Evolutionary conservation across 2,329 filamentous ascomycete genomes (phyloP).

Genomic region (Fusarium hainanense): DNA sequence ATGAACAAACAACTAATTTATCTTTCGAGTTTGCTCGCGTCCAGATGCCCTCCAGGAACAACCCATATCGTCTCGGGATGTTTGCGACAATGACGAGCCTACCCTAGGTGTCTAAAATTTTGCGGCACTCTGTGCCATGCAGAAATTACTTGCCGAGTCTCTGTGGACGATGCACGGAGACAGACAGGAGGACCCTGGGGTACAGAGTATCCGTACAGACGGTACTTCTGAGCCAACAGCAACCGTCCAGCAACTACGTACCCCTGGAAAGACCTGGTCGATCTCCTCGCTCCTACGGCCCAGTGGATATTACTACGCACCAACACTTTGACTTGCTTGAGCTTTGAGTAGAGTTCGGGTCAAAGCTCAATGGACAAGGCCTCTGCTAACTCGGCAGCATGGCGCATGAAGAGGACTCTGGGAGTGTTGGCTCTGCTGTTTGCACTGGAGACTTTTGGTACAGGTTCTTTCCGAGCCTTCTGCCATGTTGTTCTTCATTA

Average conservation of each 20-base stretch:
- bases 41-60: constrained; percentile 15
- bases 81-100: constrained; percentile 5
- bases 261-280: constrained; percentile 34
- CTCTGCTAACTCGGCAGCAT: background rate
- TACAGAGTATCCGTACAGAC: constrained; percentile 5
- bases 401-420: background rate
- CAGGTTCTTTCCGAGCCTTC: background rate
- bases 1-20: constrained; percentile 2
- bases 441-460: background rate
- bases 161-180: background rate
- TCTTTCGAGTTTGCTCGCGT: constrained; percentile 6
- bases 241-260: constrained; percentile 11
- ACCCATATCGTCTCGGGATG: constrained; percentile 4
- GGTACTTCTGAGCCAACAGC: constrained; percentile 4
- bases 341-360: background rate
- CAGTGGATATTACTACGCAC: constrained; percentile 1
- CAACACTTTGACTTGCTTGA: background rate
- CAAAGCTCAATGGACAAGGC: background rate
- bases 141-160: background rate
- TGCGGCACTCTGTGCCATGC: background rate
- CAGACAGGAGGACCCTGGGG: constrained; percentile 14
- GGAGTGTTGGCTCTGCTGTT: background rate
- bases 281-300: constrained; percentile 27
- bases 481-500: background rate
- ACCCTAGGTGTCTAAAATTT: background rate